Percentiles rank a stretch among this genome's conserved stretches.
Evolutionary conservation across 495 filamentous ascomycete genomes (phyloP).

Genomic region (Collariella sp.): DNA sequence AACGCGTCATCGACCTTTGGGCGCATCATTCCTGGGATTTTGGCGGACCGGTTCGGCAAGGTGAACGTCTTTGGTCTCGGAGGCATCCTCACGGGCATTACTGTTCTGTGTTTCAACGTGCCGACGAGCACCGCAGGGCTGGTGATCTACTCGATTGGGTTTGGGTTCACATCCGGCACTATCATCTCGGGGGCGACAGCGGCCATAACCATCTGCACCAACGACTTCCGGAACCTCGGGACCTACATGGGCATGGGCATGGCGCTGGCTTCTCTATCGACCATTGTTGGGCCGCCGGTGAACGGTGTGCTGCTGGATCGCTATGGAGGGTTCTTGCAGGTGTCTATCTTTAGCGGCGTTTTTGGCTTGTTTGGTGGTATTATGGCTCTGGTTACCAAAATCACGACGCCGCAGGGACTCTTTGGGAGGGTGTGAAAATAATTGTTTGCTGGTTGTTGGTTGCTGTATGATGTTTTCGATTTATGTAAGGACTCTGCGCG

Average conservation of each 20-base stretch:
- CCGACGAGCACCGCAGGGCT: conserved; percentile 31
- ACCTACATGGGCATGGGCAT: conserved; percentile 51
- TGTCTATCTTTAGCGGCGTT: conserved; percentile 42
- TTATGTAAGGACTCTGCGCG: neutral
- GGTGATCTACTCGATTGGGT: conserved; percentile 29
- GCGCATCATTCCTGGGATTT: conserved; percentile 46
- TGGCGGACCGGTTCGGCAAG: conserved; percentile 47
- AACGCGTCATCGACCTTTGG: conserved; percentile 49
- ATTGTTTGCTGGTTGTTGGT: neutral
- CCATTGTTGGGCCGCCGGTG: conserved; percentile 46
- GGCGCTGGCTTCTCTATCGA: conserved; percentile 33
- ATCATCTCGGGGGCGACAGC: conserved; percentile 41
- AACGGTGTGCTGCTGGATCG: conserved; percentile 40
- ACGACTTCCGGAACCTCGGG: conserved; percentile 39
- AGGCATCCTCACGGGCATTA: conserved; percentile 29
- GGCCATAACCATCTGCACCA: conserved; percentile 34
- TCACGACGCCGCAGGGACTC: conserved; percentile 22
- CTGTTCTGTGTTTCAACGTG: conserved; percentile 37
- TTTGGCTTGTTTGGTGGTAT: conserved; percentile 29
- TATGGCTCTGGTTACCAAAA: conserved; percentile 25
- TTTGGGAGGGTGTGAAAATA: conserved; percentile 17
- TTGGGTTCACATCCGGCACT: conserved; percentile 37
- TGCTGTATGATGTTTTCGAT: neutral
- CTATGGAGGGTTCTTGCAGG: conserved; percentile 34
- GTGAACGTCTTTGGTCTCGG: conserved; percentile 40